Conservation (phyloP, 2,329 filamentous ascomycete genomes). For the Fusarium agapanthi region DNA sequence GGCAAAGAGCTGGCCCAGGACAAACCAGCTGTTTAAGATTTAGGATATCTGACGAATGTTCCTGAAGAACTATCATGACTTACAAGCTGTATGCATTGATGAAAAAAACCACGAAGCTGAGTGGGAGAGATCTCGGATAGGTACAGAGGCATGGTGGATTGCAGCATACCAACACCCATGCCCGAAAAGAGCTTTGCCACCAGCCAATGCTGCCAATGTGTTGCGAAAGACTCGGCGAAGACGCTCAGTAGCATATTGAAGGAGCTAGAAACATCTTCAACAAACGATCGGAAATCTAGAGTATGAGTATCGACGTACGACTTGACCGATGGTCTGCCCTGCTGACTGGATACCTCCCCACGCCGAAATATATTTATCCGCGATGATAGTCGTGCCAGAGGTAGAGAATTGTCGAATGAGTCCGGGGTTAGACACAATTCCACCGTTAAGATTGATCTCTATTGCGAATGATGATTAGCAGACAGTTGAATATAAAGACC, state of each 20-base stretch:
- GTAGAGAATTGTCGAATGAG: neutral
- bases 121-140: neutral
- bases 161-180: neutral
- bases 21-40: neutral
- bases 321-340: neutral
- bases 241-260: neutral
- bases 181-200: neutral
- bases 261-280: neutral
- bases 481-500: fast-evolving
- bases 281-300: fast-evolving
- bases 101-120: neutral
- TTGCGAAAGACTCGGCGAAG: neutral
- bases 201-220: neutral
- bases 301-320: neutral
- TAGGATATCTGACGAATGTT: fast-evolving
- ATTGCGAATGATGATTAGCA: neutral
- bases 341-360: neutral
- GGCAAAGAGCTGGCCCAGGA: neutral
- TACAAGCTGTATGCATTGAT: neutral
- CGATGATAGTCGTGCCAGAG: neutral
- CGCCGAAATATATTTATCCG: neutral
- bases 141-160: neutral
- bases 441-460: neutral
- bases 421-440: neutral
- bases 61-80: neutral